phyloP scores from a whole-genome alignment of 2,329 filamentous ascomycete genomes.

The Alternaria hordeiaustralica region DNA sequence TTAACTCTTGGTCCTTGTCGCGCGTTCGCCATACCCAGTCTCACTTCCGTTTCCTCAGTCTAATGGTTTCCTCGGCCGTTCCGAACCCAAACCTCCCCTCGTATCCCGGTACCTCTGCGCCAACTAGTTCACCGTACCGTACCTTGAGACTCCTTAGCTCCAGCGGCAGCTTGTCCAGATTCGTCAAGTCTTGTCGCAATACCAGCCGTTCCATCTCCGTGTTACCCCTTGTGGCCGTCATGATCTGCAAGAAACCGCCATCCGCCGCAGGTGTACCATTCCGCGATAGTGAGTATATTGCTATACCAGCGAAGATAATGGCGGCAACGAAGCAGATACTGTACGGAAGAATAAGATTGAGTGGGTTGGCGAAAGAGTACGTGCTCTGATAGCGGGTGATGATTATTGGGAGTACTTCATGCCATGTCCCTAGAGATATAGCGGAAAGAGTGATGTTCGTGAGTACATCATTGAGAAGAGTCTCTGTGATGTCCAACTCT shows the following conservation, averaged over 20 bases:
- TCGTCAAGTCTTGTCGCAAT: background rate
- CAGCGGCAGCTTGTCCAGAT: background rate
- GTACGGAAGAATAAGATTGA: conserved; percentile 16
- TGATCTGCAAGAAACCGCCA: conserved; percentile 19
- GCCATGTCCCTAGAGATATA: conserved; percentile 6
- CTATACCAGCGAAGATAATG: conserved; percentile 1
- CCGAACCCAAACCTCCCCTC: conserved; percentile 7
- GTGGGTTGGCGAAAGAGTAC: conserved; percentile 7
- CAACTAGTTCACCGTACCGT: conserved; percentile 8
- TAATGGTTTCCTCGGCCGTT: conserved; percentile 6
- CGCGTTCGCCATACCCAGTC: too few species aligned
- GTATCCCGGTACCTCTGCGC: background rate
- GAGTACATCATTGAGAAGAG: conserved; percentile 6
- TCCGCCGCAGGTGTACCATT: conserved; percentile 10
- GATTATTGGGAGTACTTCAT: background rate
- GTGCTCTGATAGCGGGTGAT: conserved; percentile 4
- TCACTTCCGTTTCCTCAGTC: too few species aligned
- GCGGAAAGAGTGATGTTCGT: conserved; percentile 18
- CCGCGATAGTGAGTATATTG: background rate
- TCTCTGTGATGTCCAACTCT: conserved; percentile 8
- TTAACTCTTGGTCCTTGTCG: too few species aligned
- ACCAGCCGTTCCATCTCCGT: conserved; percentile 12
- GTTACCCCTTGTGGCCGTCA: conserved; percentile 14
- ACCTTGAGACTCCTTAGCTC: conserved; percentile 7
- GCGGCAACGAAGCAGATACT: background rate